These are phyloP conservation scores for Mortierella sp. DNA, from an alignment of 371 early-diverging fungal genomes.

Conservation along the genomic window DNA sequence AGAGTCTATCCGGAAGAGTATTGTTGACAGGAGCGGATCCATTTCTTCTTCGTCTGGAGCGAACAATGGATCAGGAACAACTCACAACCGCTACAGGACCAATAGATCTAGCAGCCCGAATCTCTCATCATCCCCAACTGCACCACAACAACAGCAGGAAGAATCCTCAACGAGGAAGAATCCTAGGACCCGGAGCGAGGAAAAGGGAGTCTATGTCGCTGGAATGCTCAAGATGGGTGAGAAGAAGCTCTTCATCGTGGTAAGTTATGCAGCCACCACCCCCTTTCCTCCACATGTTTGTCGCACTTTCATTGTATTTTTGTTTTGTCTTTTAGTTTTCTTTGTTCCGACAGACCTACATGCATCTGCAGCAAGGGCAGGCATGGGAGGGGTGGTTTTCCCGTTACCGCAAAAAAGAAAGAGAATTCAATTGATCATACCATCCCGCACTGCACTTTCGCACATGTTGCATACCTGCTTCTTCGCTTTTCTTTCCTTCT, in stretches of 20 bases:
- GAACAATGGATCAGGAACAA: not conserved
- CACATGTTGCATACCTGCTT: not conserved
- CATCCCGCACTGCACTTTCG: not conserved
- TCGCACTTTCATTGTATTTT: not conserved
- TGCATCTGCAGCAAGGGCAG: not conserved
- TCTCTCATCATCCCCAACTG: not conserved
- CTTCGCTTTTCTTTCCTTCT: not conserved
- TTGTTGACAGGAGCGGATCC: slow-evolving; percentile 16
- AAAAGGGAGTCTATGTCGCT: slow-evolving; percentile 51
- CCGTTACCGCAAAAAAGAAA: not conserved
- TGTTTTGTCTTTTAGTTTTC: not conserved
- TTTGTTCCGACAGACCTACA: not conserved
- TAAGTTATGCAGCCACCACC: slow-evolving; percentile 14
- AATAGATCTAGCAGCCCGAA: not conserved
- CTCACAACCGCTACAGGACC: not conserved
- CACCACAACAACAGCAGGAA: slow-evolving; percentile 10
- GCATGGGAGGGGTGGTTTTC: not conserved
- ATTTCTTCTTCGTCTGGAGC: not conserved
- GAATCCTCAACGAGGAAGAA: slow-evolving; percentile 22
- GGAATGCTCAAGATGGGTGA: slow-evolving; percentile 59
- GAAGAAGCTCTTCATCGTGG: slow-evolving; percentile 54
- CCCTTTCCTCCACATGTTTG: not conserved
- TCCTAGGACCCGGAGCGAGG: slow-evolving; percentile 26
- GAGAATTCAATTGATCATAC: not conserved
- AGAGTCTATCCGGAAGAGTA: slow-evolving; percentile 34